These are phyloP conservation scores for Penicillium sp. DNA, from an alignment of 2,329 filamentous ascomycete species.

Conservation along the genomic window DNA sequence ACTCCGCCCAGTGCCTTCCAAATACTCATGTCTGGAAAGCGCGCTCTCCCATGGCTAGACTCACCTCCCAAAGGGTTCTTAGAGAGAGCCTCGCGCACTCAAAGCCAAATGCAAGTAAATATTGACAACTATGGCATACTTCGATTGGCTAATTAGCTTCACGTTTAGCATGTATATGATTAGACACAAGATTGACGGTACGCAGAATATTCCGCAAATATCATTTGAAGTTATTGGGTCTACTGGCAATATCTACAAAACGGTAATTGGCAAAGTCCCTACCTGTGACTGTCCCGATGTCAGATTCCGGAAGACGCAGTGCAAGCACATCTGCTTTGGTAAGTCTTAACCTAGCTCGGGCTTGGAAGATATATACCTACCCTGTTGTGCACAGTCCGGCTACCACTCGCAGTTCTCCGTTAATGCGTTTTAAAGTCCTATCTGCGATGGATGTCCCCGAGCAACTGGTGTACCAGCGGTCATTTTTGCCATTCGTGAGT, in stretches of 20 bases:
- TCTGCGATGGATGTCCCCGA: neutral
- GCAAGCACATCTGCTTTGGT: constrained; percentile 63
- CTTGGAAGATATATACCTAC: neutral
- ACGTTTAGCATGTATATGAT: constrained; percentile 54
- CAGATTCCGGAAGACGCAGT: constrained; percentile 50
- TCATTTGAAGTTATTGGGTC: constrained; percentile 57
- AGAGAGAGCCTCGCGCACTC: neutral
- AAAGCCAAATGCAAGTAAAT: neutral
- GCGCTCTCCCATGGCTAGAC: neutral
- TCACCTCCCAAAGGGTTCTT: neutral
- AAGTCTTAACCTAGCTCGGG: constrained; percentile 17
- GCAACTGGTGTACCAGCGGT: neutral
- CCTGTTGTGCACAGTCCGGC: too few relatives aligned
- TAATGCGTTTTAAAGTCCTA: neutral
- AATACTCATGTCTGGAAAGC: neutral
- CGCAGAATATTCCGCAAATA: constrained; percentile 48
- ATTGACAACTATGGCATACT: neutral
- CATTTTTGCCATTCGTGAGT: neutral
- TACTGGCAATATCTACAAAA: constrained; percentile 62
- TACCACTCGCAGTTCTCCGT: neutral
- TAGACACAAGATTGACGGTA: constrained; percentile 46
- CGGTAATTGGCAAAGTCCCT: constrained; percentile 52
- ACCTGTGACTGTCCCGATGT: constrained; percentile 56
- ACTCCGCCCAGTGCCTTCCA: neutral
- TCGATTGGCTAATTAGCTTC: neutral